phyloP scores from a whole-genome alignment of 2,329 filamentous ascomycete species.

The Emmonsia crescens region DNA sequence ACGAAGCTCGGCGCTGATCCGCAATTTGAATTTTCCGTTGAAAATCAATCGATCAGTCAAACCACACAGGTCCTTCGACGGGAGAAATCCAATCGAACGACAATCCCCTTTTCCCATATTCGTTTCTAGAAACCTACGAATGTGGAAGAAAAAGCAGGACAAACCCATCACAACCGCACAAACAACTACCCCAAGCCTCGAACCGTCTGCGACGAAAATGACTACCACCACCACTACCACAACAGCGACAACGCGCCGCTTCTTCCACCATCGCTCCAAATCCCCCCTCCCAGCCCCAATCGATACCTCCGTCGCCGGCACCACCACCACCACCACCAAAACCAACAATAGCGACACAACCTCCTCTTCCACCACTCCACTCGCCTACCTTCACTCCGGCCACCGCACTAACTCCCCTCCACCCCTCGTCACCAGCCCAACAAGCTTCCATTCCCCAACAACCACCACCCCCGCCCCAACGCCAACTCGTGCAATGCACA shows the following conservation, averaged over 20 bases:
- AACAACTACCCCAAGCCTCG: neutral
- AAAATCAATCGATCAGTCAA: neutral
- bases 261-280: conserved; percentile 16
- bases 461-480: neutral
- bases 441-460: neutral
- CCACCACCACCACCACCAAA: conserved; percentile 11
- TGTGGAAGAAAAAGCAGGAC: neutral
- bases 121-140: neutral
- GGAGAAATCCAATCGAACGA: neutral
- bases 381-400: conserved; percentile 5
- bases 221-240: neutral
- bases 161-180: neutral
- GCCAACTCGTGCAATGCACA: conserved; percentile 3
- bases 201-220: neutral
- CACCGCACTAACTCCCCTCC: conserved; percentile 14
- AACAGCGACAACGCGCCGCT: conserved; percentile 6
- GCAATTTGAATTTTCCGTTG: conserved; percentile 1
- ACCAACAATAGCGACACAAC: neutral
- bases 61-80: neutral
- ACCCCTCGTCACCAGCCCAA: conserved; percentile 8
- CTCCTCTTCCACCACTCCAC: neutral
- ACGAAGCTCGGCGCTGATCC: neutral
- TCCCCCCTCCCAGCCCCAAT: conserved; percentile 16
- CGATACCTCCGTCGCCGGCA: conserved; percentile 8
- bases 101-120: neutral